Conservation (phyloP, 148 eudicot species). For the Heliosperma pusillum region DNA sequence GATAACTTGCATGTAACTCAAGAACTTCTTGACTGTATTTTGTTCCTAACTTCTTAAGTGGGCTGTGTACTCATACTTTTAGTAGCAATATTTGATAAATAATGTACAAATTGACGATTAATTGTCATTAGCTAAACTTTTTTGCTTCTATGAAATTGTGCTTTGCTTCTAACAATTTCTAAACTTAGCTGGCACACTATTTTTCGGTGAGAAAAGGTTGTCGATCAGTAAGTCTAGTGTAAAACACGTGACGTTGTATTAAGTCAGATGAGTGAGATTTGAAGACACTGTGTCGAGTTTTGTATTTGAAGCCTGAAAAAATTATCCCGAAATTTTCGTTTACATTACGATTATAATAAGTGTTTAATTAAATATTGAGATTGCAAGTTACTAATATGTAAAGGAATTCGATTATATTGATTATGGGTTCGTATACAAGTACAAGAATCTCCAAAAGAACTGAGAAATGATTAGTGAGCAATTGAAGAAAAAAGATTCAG, state of each 20-base stretch:
- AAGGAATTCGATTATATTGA: background rate
- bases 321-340: too few relatives aligned
- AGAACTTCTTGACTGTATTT: conserved; percentile 20
- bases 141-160: background rate
- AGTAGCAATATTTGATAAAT: background rate
- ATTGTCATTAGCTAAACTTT: background rate
- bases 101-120: background rate
- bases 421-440: background rate
- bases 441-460: background rate
- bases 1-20: conserved; percentile 32
- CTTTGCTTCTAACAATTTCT: conserved; percentile 3
- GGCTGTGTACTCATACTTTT: background rate
- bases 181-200: background rate
- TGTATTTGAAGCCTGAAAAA: background rate
- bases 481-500: conserved; percentile 5
- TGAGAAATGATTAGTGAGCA: background rate
- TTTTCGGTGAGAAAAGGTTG: background rate
- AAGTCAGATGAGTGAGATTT: background rate
- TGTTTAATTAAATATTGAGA: too few relatives aligned
- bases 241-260: background rate
- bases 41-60: conserved; percentile 4
- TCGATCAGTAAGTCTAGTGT: background rate
- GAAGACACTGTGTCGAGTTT: background rate
- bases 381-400: background rate
- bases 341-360: background rate